A percentile compares a stretch with the other conserved stretches of the same genome.
These are phyloP conservation scores for Danielia reshetovae DNA, from an alignment of 805 yeast species.

Conservation along the genomic window DNA sequence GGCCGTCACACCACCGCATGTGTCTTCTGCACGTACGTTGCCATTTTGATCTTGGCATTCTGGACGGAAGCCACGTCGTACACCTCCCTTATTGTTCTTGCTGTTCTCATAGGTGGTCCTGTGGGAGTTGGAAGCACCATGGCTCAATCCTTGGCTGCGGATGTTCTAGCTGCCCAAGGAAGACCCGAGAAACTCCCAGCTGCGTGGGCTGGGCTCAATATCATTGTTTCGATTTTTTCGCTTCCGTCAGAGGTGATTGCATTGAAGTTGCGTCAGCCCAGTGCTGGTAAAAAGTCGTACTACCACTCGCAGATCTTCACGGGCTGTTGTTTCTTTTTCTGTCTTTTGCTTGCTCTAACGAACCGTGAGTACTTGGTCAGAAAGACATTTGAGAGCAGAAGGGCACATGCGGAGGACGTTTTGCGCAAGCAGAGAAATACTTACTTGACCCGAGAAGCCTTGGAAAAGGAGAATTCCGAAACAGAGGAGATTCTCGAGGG, in stretches of 20 bases:
- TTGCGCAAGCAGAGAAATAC: neutral
- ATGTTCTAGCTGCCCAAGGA: constrained; percentile 9
- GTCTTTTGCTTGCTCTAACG: constrained; percentile 27
- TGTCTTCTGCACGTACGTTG: constrained; percentile 17
- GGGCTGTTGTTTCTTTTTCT: constrained; percentile 46
- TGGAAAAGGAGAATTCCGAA: neutral
- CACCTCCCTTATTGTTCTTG: constrained; percentile 27
- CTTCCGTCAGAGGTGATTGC: constrained; percentile 54
- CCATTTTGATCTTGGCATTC: constrained; percentile 29
- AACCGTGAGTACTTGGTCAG: constrained; percentile 51
- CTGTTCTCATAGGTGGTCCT: constrained; percentile 26
- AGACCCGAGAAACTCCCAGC: constrained; percentile 26
- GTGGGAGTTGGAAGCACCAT: constrained; percentile 28
- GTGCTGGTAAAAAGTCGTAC: constrained; percentile 30
- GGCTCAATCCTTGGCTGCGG: constrained; percentile 16
- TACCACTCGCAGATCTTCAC: constrained; percentile 58
- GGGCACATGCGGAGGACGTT: constrained; percentile 3
- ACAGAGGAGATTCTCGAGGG: neutral
- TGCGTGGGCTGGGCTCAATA: constrained; percentile 38
- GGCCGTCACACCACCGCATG: constrained; percentile 43
- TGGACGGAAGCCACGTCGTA: constrained; percentile 37
- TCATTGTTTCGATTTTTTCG: constrained; percentile 27
- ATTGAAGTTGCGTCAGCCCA: constrained; percentile 21
- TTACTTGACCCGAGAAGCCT: neutral
- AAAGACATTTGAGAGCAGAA: constrained; percentile 9